A percentile compares a stretch with the other conserved stretches of the same genome.
phyloP scores from a whole-genome alignment of 805 yeast genomes.

The Vanderwaltozyma tropicalis region DNA sequence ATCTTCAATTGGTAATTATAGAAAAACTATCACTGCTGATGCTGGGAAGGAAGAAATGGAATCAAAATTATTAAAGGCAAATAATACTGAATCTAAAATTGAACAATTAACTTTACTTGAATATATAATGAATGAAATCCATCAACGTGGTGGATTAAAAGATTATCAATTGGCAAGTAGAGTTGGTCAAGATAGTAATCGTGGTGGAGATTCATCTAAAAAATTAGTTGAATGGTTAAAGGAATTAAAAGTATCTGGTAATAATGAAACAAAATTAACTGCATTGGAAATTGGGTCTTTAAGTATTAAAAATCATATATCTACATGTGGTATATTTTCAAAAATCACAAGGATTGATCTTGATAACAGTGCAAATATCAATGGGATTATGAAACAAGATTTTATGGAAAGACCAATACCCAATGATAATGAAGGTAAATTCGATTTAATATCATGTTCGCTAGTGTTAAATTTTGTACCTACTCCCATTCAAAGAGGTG shows the following conservation, averaged over 20 bases:
- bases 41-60: slow-evolving; percentile 6
- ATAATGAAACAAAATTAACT: slow-evolving; percentile 4
- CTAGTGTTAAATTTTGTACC: slow-evolving; percentile 86
- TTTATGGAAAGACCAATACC: slow-evolving; percentile 74
- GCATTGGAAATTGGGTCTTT: slow-evolving; percentile 84
- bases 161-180: slow-evolving; percentile 79
- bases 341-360: slow-evolving; percentile 61
- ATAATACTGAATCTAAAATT: slow-evolving; percentile 9
- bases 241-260: slow-evolving; percentile 19
- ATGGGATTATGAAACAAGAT: slow-evolving; percentile 63
- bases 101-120: slow-evolving; percentile 31
- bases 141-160: slow-evolving; percentile 61
- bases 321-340: slow-evolving; percentile 45
- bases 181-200: slow-evolving; percentile 60
- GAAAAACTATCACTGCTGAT: background rate
- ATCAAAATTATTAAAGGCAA: slow-evolving; percentile 5
- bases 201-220: slow-evolving; percentile 93
- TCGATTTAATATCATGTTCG: slow-evolving; percentile 68
- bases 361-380: slow-evolving; percentile 55
- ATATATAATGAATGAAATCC: slow-evolving; percentile 51
- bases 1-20: background rate
- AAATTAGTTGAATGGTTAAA: slow-evolving; percentile 64
- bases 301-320: slow-evolving; percentile 55
- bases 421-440: slow-evolving; percentile 32
- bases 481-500: slow-evolving; percentile 56